Evolutionary conservation across 2,329 filamentous ascomycete genomes (phyloP).

Genomic region (Fusarium ramigenum): DNA sequence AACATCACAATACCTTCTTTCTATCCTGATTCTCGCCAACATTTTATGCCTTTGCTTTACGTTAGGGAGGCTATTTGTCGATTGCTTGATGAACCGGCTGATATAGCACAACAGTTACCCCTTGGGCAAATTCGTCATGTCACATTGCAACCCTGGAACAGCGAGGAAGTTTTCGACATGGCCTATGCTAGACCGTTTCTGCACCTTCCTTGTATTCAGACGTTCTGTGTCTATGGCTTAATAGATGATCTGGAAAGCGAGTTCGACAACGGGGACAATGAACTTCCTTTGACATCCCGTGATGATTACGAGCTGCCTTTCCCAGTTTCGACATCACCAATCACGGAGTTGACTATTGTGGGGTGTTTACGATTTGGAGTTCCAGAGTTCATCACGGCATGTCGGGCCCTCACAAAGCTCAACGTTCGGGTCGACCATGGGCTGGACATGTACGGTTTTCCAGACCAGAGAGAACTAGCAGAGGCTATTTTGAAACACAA

Average conservation of each 20-base stretch:
- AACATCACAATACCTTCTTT: rapidly evolving
- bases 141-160: neutral
- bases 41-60: neutral
- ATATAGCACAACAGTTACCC: rapidly evolving
- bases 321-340: neutral
- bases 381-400: neutral
- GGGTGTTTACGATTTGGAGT: neutral
- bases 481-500: neutral
- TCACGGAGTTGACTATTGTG: neutral
- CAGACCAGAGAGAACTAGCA: neutral
- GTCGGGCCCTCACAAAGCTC: neutral
- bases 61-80: neutral
- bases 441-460: neutral
- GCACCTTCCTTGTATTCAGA: neutral
- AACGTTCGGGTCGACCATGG: neutral
- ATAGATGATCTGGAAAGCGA: neutral
- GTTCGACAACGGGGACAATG: no score
- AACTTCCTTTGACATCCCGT: no score
- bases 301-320: neutral
- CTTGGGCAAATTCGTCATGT: neutral
- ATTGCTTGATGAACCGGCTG: rapidly evolving
- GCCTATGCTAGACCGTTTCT: neutral
- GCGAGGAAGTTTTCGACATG: neutral
- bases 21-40: rapidly evolving
- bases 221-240: neutral